Evolutionary conservation across 257 asterid species (phyloP), one percentile per base, ranked within the genome.

Genomic region (Oldenlandia corymbosa): DNA sequence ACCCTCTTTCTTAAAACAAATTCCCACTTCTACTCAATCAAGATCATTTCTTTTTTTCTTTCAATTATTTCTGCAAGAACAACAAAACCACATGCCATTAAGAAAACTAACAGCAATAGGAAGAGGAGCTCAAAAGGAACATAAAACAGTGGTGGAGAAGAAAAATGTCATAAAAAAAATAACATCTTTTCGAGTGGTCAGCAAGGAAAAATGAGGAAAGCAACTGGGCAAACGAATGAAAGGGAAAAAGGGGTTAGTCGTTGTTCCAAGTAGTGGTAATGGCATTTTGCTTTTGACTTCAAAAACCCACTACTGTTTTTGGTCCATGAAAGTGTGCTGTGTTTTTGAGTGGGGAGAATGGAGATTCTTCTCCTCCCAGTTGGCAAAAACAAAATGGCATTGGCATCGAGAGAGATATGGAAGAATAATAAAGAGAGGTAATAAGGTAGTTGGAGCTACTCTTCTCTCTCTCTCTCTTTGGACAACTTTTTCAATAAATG

Each of bases 311-410:
- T 47, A 36, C 20, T 26, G 2, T 21, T 43, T 12, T 24, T 39
- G 67, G 66, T 68, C 67, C 72, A 68, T 68, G 58, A 68, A 68
- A 67, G 71, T 46, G 58, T n/a, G 71, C 71, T 30, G 57, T 7
- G 10, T 8, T n/a, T n/a, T n/a, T n/a, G n/a, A n/a, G n/a, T n/a
- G n/a, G n/a, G n/a, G n/a, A n/a, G n/a, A n/a, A n/a, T n/a, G n/a
- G n/a, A n/a, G n/a, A n/a, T n/a, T n/a, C n/a, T n/a, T n/a, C n/a
- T n/a, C n/a, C n/a, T n/a, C n/a, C n/a, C n/a, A n/a, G n/a, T n/a
- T n/a, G n/a, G n/a, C n/a, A n/a, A n/a, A n/a, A n/a, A n/a, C n/a
- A n/a, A n/a, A n/a, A n/a, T n/a, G n/a, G n/a, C n/a, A 39, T 10
- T 53, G 58, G 24, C 54, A 48, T 48, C 27, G 5, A 34, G 54